Conservation (phyloP, 371 early-diverging fungal species). For the Vavraia culicis region DNA sequence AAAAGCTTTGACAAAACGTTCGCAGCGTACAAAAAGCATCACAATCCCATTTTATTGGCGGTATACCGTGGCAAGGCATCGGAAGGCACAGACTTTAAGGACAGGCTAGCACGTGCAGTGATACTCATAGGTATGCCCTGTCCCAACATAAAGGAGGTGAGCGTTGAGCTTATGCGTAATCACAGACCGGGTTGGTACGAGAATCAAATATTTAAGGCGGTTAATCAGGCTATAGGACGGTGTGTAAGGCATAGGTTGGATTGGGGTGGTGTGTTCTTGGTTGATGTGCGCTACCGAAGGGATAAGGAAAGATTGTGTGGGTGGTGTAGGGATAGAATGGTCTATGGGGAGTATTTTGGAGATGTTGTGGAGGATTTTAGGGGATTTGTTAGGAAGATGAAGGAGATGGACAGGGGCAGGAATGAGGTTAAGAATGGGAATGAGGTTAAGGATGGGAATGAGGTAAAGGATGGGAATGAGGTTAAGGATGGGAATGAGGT, state of each 20-base stretch:
- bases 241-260: slow-evolving; percentile 67
- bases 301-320: slow-evolving; percentile 47
- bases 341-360: slow-evolving; percentile 12
- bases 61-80: slow-evolving; percentile 66
- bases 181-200: slow-evolving; percentile 56
- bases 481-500: too few relatives aligned
- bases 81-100: slow-evolving; percentile 78
- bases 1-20: slow-evolving; percentile 46
- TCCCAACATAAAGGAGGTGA: slow-evolving; percentile 49
- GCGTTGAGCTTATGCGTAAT: slow-evolving; percentile 44
- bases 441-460: too few relatives aligned
- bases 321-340: slow-evolving; percentile 44
- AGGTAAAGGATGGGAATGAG: too few relatives aligned
- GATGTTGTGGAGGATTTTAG: slow-evolving; percentile 1
- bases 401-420: neutral
- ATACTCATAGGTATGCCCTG: slow-evolving; percentile 70
- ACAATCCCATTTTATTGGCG: slow-evolving; percentile 47
- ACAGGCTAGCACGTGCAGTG: slow-evolving; percentile 62
- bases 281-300: slow-evolving; percentile 50
- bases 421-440: too few relatives aligned
- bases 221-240: slow-evolving; percentile 77
- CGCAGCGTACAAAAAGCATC: slow-evolving; percentile 41
- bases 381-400: slow-evolving; percentile 14
- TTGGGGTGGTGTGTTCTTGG: slow-evolving; percentile 50
- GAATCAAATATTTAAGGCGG: slow-evolving; percentile 62